Conservation (phyloP, 208 protist species). For the Kentomonas sorsogonicus region DNA sequence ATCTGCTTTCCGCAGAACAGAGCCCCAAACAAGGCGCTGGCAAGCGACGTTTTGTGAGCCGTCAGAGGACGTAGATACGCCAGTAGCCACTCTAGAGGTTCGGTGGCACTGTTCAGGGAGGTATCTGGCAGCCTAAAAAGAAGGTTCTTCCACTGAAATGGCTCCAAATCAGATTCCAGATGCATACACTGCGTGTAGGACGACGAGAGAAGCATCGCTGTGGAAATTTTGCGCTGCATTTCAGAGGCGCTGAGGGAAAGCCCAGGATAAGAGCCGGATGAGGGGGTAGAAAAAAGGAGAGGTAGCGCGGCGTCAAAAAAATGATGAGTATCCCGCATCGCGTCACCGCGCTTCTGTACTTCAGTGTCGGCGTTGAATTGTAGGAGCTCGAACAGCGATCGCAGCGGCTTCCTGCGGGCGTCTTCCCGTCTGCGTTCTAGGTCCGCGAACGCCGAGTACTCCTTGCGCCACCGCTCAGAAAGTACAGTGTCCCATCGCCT, state of each 20-base stretch:
- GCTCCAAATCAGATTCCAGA: constrained; percentile 20
- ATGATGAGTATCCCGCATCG: constrained; percentile 9
- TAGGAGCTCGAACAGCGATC: constrained; percentile 44
- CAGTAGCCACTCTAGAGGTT: too few relatives aligned
- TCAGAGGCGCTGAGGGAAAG: constrained; percentile 5
- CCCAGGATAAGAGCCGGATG: not conserved
- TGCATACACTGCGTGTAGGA: too few relatives aligned
- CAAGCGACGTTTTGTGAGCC: too few relatives aligned
- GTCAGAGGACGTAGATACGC: too few relatives aligned
- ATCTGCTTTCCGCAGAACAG: too few relatives aligned
- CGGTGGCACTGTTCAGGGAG: too few relatives aligned
- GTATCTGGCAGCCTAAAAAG: too few relatives aligned
- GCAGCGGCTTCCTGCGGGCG: constrained; percentile 46
- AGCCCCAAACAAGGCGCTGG: too few relatives aligned
- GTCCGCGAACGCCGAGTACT: constrained; percentile 54
- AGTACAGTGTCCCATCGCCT: constrained; percentile 27
- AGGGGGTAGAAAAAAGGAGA: constrained; percentile 15
- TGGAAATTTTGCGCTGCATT: not conserved
- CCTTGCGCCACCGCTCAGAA: constrained; percentile 29
- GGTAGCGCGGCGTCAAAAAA: constrained; percentile 28
- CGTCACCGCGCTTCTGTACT: constrained; percentile 8
- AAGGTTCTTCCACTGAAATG: not conserved
- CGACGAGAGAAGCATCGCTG: constrained; percentile 58
- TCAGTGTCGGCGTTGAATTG: not conserved
- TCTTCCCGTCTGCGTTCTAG: constrained; percentile 56